Evolutionary conservation across 305 asterid genomes (phyloP).

Genomic region (Caryopteris hybrid): DNA sequence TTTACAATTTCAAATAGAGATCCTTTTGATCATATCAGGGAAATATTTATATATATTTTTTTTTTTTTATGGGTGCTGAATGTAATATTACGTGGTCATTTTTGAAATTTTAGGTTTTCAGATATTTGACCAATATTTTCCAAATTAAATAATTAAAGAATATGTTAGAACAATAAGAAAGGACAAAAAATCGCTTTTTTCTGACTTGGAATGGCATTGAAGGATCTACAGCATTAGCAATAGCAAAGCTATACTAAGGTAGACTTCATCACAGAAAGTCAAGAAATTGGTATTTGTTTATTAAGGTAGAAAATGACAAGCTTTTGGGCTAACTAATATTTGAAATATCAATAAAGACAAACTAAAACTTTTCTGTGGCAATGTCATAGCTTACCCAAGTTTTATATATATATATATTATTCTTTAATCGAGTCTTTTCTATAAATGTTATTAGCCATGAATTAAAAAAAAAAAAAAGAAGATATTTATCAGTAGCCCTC

Average conservation of each 20-base stretch:
- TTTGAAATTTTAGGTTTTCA: too few species aligned
- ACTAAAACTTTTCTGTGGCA: slow-evolving; percentile 1
- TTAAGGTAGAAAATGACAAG: not conserved
- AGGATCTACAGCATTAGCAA: too few species aligned
- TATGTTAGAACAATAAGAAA: slow-evolving; percentile 17
- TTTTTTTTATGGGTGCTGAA: too few species aligned
- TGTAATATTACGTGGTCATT: too few species aligned
- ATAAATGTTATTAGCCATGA: not conserved
- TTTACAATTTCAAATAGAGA: too few species aligned
- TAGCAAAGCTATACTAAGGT: not conserved
- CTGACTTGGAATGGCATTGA: not conserved
- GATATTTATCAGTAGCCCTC: too few species aligned
- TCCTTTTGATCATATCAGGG: too few species aligned
- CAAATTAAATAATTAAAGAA: too few species aligned
- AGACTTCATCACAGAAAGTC: not conserved
- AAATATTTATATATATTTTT: too few species aligned
- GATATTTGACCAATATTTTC: too few species aligned
- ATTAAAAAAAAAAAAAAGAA: not conserved
- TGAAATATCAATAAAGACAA: slow-evolving; percentile 3
- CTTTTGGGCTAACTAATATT: not conserved
- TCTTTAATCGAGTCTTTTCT: not conserved
- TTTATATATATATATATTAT: not conserved
- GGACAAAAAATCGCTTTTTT: slow-evolving; percentile 12
- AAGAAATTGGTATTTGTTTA: not conserved
- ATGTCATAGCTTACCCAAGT: slow-evolving; percentile 21